These are phyloP conservation scores for Microdochium nivale DNA, from an alignment of 2,329 filamentous ascomycete genomes.

Conservation along the genomic window DNA sequence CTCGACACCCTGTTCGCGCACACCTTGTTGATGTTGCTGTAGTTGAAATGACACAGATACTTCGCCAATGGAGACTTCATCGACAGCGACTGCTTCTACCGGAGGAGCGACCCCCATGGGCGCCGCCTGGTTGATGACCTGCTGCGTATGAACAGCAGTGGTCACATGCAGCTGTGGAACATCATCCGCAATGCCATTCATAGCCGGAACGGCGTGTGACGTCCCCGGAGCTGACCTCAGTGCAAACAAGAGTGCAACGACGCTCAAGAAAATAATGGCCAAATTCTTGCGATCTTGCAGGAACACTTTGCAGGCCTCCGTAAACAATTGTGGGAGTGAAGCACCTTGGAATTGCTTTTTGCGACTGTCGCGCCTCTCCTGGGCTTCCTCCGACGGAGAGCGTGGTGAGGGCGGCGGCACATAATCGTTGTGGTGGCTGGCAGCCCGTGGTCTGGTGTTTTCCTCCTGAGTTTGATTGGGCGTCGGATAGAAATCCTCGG, in stretches of 20 bases:
- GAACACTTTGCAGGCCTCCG: constrained; percentile 44
- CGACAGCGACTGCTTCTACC: constrained; percentile 1
- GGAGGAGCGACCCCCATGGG: too few species aligned
- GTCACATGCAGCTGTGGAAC: constrained; percentile 10
- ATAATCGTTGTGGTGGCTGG: background rate
- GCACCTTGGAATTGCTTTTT: constrained; percentile 28
- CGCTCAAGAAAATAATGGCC: constrained; percentile 43
- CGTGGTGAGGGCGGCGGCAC: constrained; percentile 11
- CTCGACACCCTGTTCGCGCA: background rate
- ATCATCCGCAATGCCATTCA: constrained; percentile 6
- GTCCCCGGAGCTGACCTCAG: constrained; percentile 22
- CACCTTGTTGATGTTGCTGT: background rate
- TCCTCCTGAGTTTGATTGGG: background rate
- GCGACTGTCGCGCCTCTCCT: constrained; percentile 20
- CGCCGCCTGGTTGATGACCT: constrained; percentile 1
- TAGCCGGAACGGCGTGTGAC: constrained; percentile 18
- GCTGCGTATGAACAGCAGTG: constrained; percentile 13
- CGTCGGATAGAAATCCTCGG: background rate
- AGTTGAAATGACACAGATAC: background rate
- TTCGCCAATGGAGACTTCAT: constrained; percentile 3
- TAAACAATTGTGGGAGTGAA: constrained; percentile 43
- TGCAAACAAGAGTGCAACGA: constrained; percentile 45
- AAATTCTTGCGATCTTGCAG: constrained; percentile 52
- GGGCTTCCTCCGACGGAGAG: constrained; percentile 17
- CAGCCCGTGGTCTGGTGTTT: background rate